Evolutionary conservation across 331 rosid genomes (phyloP).

Genomic region (Dryas integrifolia): DNA sequence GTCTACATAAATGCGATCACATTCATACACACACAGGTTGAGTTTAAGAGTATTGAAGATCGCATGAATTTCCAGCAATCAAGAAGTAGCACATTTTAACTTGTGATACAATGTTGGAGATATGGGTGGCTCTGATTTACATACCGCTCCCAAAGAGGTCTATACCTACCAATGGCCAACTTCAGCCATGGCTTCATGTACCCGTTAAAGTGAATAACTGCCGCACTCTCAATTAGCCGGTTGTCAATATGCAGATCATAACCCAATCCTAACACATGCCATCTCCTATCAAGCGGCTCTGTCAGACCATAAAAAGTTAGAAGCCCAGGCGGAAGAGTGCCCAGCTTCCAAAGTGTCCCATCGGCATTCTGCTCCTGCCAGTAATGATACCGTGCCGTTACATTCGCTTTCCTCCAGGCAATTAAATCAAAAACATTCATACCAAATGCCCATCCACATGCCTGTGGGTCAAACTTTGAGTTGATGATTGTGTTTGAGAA

Average conservation of each 20-base stretch:
- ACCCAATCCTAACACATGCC: conserved; percentile 98
- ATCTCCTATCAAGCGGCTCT: conserved; percentile 97
- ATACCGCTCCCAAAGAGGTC: conserved; percentile 83
- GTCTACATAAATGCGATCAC: conserved; percentile 42
- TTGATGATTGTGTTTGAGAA: conserved; percentile 84
- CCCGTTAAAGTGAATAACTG: conserved; percentile 92
- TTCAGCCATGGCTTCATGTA: conserved; percentile 99
- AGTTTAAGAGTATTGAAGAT: conserved; percentile 35
- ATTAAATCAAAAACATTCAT: conserved; percentile 90
- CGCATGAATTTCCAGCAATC: conserved; percentile 38
- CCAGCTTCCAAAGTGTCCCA: conserved; percentile 87
- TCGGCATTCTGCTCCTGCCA: conserved; percentile 91
- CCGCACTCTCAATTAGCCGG: conserved; percentile 86
- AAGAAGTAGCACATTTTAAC: conserved; percentile 63
- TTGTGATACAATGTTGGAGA: conserved; percentile 71
- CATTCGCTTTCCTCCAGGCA: conserved; percentile 87
- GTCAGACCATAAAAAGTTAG: conserved; percentile 87
- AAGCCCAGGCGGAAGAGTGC: conserved; percentile 93
- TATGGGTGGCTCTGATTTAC: conserved; percentile 75
- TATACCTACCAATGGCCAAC: conserved; percentile 80
- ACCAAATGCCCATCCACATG: conserved; percentile 99
- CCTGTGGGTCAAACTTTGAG: conserved; percentile 92
- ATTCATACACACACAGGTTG: conserved; percentile 18
- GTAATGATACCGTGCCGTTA: conserved; percentile 76
- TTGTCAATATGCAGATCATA: conserved; percentile 77